A percentile compares a stretch with the other conserved stretches of the same genome.
Conservation (phyloP, 2,329 filamentous ascomycete species). For the Aspergillus ochraceoroseus region DNA sequence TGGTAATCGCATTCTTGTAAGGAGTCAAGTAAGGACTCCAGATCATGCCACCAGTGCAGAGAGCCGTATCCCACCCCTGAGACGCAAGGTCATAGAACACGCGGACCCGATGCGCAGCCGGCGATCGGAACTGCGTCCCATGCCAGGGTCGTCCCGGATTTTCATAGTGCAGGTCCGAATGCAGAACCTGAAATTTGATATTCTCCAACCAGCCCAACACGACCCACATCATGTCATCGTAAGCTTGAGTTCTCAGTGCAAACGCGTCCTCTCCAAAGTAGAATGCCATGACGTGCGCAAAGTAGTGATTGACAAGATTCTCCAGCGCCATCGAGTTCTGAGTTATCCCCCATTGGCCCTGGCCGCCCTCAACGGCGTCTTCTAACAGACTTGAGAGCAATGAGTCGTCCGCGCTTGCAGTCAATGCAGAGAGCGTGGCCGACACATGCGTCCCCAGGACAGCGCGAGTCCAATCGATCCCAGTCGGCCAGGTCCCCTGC, state of each 20-base stretch:
- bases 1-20: conserved; percentile 96
- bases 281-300: conserved; percentile 68
- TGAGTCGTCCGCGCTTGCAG: conserved; percentile 49
- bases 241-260: conserved; percentile 70
- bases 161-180: conserved; percentile 59
- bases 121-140: conserved; percentile 66
- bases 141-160: conserved; percentile 55
- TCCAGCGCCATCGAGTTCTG: conserved; percentile 51
- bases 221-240: conserved; percentile 94
- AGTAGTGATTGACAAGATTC: conserved; percentile 78
- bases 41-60: conserved; percentile 83
- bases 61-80: conserved; percentile 71
- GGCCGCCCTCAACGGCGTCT: conserved; percentile 1
- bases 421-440: conserved; percentile 66
- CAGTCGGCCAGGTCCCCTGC: conserved; percentile 73
- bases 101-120: conserved; percentile 76
- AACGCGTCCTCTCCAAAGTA: conserved; percentile 85
- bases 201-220: conserved; percentile 85
- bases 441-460: conserved; percentile 76
- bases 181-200: conserved; percentile 68
- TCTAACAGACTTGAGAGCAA: conserved; percentile 31
- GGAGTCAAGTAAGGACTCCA: conserved; percentile 78
- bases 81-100: conserved; percentile 80
- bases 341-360: conserved; percentile 4
- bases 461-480: conserved; percentile 92